phyloP scores from a whole-genome alignment of 192 early-diverging fungal species.

The Kickxella alabastrina region DNA sequence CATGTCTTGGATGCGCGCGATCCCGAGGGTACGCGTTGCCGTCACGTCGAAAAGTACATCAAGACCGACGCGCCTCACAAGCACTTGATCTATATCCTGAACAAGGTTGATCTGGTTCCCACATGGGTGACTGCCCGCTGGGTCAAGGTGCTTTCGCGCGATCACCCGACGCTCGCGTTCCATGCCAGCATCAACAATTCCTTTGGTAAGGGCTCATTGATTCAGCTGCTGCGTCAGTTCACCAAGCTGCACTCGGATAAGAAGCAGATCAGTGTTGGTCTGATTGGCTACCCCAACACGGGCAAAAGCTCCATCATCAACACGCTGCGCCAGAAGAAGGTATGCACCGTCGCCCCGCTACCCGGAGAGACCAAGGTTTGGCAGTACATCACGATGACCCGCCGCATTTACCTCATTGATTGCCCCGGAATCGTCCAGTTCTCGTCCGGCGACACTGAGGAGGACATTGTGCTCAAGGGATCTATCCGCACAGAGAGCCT shows the following conservation, averaged over 20 bases:
- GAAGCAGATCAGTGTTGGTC: conserved; percentile 98
- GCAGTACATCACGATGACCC: conserved; percentile 99
- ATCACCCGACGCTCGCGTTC: conserved; percentile 96
- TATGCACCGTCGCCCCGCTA: conserved; percentile 96
- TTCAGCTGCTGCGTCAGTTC: conserved; percentile 98
- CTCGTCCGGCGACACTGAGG: conserved; percentile 80
- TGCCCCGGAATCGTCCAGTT: conserved; percentile 97
- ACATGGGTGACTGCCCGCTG: conserved; percentile 98
- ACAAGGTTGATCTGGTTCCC: conserved; percentile 98
- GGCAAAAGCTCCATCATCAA: conserved; percentile 99
- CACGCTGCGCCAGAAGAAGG: conserved; percentile 91
- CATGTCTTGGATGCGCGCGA: conserved; percentile 99
- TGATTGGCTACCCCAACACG: conserved; percentile 97
- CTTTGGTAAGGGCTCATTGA: conserved; percentile 97
- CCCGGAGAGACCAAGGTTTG: conserved; percentile 98
- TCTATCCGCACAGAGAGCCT: conserved; percentile 94
- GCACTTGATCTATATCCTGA: conserved; percentile 92
- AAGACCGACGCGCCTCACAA: conserved; percentile 94
- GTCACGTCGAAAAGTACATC: conserved; percentile 85
- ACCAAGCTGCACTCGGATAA: conserved; percentile 90
- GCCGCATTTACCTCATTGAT: conserved; percentile 97
- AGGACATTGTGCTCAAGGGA: conserved; percentile 96
- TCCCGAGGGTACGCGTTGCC: conserved; percentile 93
- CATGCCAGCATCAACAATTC: conserved; percentile 98
- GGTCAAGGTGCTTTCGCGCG: conserved; percentile 86